phyloP scores from a whole-genome alignment of 2,329 filamentous ascomycete genomes.

The Diaporthe aspalathi region DNA sequence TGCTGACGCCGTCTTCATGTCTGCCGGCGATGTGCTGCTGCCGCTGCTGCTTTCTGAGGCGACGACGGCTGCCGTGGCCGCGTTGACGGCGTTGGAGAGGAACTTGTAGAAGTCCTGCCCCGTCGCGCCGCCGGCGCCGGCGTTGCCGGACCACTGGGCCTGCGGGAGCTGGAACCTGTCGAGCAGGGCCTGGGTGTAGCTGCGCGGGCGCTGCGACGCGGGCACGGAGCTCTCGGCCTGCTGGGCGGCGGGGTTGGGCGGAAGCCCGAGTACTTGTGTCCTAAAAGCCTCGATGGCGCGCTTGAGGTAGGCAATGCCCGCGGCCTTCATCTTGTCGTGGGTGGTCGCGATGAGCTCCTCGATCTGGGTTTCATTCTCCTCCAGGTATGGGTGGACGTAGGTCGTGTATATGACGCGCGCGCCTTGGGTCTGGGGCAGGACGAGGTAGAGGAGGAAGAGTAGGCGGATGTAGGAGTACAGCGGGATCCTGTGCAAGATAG shows the following conservation, averaged over 20 bases:
- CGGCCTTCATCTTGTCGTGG: slow-evolving; percentile 81
- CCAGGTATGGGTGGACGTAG: slow-evolving; percentile 88
- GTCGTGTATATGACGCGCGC: slow-evolving; percentile 86
- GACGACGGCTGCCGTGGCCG: slow-evolving; percentile 56
- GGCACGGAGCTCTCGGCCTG: slow-evolving; percentile 55
- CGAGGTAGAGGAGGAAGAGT: slow-evolving; percentile 89
- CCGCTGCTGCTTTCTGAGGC: slow-evolving; percentile 48
- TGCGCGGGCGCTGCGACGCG: slow-evolving; percentile 51
- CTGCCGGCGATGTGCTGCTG: slow-evolving; percentile 40
- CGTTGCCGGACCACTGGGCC: slow-evolving; percentile 63
- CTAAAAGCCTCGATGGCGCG: slow-evolving; percentile 77
- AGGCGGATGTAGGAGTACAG: slow-evolving; percentile 95
- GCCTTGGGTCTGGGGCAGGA: slow-evolving; percentile 97
- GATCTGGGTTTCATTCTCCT: slow-evolving; percentile 87
- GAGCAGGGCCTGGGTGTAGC: slow-evolving; percentile 84
- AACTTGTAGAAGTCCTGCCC: slow-evolving; percentile 78
- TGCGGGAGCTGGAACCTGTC: slow-evolving; percentile 87
- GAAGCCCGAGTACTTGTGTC: slow-evolving; percentile 82
- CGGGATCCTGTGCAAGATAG: slow-evolving; percentile 71
- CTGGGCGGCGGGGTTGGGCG: slow-evolving; percentile 61
- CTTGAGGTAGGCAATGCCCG: slow-evolving; percentile 81
- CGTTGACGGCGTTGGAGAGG: slow-evolving; percentile 78
- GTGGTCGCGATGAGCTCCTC: slow-evolving; percentile 87
- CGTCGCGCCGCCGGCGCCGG: slow-evolving; percentile 24
- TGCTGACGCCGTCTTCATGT: slow-evolving; percentile 41